These are phyloP conservation scores for Podospora appendiculata DNA, from an alignment of 495 filamentous ascomycete species.

Conservation along the genomic window DNA sequence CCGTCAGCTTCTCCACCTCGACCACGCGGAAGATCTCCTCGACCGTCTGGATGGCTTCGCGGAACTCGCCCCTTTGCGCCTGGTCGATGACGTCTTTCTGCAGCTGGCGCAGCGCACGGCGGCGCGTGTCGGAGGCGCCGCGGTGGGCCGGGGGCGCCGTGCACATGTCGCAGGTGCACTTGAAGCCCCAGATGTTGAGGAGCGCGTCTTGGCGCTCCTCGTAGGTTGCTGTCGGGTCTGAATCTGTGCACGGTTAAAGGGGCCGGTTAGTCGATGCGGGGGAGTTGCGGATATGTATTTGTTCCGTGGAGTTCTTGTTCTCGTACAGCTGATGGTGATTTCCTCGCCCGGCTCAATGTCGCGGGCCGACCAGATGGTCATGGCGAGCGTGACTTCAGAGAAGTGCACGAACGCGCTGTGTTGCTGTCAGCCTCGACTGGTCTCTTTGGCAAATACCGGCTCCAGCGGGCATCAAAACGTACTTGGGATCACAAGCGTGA, in stretches of 20 bases:
- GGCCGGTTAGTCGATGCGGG: neutral
- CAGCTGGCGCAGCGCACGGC: slow-evolving; percentile 12
- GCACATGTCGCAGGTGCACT: slow-evolving; percentile 26
- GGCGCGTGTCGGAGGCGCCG: slow-evolving; percentile 14
- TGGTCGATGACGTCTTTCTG: slow-evolving; percentile 16
- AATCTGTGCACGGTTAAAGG: slow-evolving; percentile 14
- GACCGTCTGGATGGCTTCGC: slow-evolving; percentile 10
- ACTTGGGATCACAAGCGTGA: slow-evolving; percentile 30
- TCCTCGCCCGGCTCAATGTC: slow-evolving; percentile 31
- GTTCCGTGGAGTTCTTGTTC: neutral
- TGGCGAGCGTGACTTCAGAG: slow-evolving; percentile 20
- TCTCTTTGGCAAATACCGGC: neutral
- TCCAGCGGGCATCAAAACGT: neutral
- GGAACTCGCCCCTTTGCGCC: slow-evolving; percentile 18
- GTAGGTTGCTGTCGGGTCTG: slow-evolving; percentile 16
- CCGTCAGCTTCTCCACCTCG: slow-evolving; percentile 18
- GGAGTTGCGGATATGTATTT: neutral
- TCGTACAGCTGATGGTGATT: slow-evolving; percentile 30
- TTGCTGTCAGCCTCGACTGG: slow-evolving; percentile 2
- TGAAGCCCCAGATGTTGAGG: slow-evolving; percentile 23
- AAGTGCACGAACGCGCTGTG: slow-evolving; percentile 27
- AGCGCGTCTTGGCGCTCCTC: slow-evolving; percentile 20
- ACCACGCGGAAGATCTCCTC: slow-evolving; percentile 18
- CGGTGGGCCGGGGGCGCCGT: slow-evolving; percentile 6
- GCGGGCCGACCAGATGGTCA: slow-evolving; percentile 23